Evolutionary conservation across 495 filamentous ascomycete species (phyloP).

Genomic region (Rostrohypoxylon terebratum): DNA sequence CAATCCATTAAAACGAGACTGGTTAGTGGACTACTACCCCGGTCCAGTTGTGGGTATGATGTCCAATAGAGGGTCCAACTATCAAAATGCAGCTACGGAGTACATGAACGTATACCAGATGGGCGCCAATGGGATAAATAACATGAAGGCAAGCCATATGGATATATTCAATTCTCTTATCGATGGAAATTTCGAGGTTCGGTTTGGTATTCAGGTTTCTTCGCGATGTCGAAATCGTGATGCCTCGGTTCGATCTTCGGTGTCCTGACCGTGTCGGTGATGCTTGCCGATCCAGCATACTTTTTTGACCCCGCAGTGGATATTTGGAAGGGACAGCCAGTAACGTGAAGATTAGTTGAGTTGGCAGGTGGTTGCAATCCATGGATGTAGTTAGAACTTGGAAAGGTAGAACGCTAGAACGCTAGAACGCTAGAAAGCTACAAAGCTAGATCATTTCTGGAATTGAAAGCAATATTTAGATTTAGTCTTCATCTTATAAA

Average conservation of each 20-base stretch:
- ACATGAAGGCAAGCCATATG: neutral
- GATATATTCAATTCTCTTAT: neutral
- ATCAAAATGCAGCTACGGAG: neutral
- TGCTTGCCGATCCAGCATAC: neutral
- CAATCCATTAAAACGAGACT: neutral
- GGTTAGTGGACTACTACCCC: neutral
- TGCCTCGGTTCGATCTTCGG: neutral
- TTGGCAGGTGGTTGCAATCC: neutral
- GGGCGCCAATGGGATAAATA: neutral
- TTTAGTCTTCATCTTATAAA: neutral
- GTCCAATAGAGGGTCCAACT: neutral
- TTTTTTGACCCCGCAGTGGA: constrained; percentile 1
- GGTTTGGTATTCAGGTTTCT: neutral
- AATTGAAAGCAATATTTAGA: neutral
- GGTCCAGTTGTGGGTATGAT: neutral
- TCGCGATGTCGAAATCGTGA: neutral
- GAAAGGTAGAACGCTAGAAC: too few species aligned
- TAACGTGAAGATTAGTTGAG: neutral
- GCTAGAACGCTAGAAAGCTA: too few species aligned
- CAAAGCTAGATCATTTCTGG: neutral
- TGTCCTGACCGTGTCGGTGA: neutral
- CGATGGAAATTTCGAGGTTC: neutral
- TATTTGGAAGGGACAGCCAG: neutral
- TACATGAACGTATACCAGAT: neutral
- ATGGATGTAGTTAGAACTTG: too few species aligned